Evolutionary conservation across 2,329 filamentous ascomycete genomes (phyloP), one percentile per base, ranked within the genome.

Genomic region (Colletotrichum ledebouriae): DNA sequence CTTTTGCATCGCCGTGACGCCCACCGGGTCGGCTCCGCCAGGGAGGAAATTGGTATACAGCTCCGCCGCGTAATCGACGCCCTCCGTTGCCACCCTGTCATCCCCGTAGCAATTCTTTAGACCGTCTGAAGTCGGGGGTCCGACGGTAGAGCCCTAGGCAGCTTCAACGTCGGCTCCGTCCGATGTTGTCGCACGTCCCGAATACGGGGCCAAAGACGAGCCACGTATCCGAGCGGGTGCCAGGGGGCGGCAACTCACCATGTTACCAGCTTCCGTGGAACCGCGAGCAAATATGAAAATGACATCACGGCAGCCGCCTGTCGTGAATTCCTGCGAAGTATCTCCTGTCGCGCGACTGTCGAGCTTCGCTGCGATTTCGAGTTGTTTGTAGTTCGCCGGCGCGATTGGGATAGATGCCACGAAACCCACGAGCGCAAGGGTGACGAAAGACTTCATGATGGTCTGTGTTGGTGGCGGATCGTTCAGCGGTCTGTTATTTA

Each of bases 261-360:
- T 75, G 72, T 82, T 82, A 39, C 80, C 80, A 11, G 59, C 4
- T 69, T 81, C 80, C 13, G 75, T 76, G 3, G 80, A 79, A 39
- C 75, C 80, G 12, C 80, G 77, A 52, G 80, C 80, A 62, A 73
- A 81, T 73, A 82, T 76, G 71, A 81, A 77, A 70, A 82, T 81
- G 53, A 76, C 76, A 13, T 57, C 59, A 52, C 64, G 69, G 41
- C 53, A 59, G n/a, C 63, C 63, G 11, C 59, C 49, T 22, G 3
- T 20, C 1, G 63, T 50, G 49, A 62, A 67, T 25, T 67, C 63
- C 12, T 67, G 56, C 22, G 58, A 13, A 2, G 22, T 25, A 1
- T 9, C 20, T 12, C 58, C 63, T 9, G 63, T 67, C 13, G 41
- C 22, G 47, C 41, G 49, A 9, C 17, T 37, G 5, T 42, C 9